Evolutionary conservation across 1,284 basidiomycete species (phyloP).

Genomic region (Trametes pubescens): DNA sequence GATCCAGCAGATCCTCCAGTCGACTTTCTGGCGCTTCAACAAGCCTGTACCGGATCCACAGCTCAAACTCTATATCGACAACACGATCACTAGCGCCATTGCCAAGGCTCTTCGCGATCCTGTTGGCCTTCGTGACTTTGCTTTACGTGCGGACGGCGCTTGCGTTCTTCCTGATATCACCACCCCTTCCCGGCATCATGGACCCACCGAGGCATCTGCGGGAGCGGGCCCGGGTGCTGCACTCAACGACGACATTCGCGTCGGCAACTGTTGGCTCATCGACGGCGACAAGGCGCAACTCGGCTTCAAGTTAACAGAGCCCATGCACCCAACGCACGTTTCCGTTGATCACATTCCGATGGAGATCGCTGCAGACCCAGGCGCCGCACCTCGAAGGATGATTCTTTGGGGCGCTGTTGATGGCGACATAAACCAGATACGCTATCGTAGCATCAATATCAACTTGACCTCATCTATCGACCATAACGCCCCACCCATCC

Average conservation of each 20-base stretch:
- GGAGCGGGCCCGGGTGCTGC: background rate
- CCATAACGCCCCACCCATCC: background rate
- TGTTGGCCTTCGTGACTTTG: slow-evolving; percentile 1
- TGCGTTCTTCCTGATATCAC: background rate
- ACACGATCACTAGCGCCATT: background rate
- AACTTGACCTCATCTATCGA: background rate
- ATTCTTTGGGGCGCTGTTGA: slow-evolving; percentile 20
- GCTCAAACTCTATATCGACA: background rate
- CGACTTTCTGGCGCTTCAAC: background rate
- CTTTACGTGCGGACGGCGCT: background rate
- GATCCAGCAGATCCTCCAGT: background rate
- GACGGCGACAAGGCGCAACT: slow-evolving; percentile 1
- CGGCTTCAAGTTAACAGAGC: background rate
- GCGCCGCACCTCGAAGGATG: slow-evolving; percentile 12
- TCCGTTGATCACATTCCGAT: slow-evolving; percentile 17
- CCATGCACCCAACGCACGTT: slow-evolving; percentile 15
- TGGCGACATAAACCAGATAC: slow-evolving; percentile 3
- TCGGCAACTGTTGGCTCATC: slow-evolving; percentile 4
- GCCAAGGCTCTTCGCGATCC: background rate
- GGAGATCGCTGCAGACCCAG: slow-evolving; percentile 7
- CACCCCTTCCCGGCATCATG: background rate
- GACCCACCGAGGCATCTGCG: no score
- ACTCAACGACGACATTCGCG: background rate
- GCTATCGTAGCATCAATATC: background rate
- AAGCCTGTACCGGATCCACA: background rate